Evolutionary conservation across 345 rosid species (phyloP).

Genomic region (Aquilaria yunnanensis): DNA sequence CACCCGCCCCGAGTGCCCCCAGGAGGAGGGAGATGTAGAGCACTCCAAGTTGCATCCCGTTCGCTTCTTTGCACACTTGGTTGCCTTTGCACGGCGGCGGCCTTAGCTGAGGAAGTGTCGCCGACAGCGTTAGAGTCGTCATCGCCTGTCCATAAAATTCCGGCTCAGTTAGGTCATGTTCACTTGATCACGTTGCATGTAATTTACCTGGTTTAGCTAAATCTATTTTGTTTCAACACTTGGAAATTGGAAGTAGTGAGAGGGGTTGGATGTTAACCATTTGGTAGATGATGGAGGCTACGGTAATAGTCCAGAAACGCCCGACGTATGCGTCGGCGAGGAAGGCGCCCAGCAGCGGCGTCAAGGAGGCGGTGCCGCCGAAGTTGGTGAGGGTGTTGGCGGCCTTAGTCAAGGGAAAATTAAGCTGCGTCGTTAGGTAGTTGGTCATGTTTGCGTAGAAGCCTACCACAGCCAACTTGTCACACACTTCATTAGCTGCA

Average conservation of each 20-base stretch:
- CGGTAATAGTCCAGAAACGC: constrained; percentile 76
- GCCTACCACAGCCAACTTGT: constrained; percentile 88
- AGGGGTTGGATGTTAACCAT: constrained; percentile 21
- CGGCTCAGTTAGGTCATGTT: background rate
- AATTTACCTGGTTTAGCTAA: background rate
- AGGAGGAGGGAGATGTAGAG: constrained; percentile 65
- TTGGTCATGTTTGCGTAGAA: constrained; percentile 77
- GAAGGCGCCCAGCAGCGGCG: constrained; percentile 88
- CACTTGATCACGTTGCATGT: background rate
- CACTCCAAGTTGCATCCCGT: constrained; percentile 47
- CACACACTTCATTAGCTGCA: constrained; percentile 80
- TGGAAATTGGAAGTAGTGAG: background rate
- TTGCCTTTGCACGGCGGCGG: constrained; percentile 68
- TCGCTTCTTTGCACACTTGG: constrained; percentile 57
- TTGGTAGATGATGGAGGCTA: constrained; percentile 72
- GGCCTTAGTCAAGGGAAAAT: constrained; percentile 86
- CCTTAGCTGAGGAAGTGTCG: constrained; percentile 56
- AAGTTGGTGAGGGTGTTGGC: constrained; percentile 92
- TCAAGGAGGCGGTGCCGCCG: constrained; percentile 74
- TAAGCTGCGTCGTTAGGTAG: constrained; percentile 76
- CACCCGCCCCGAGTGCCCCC: constrained; percentile 78
- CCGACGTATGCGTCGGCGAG: constrained; percentile 77
- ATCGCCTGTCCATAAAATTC: constrained; percentile 44
- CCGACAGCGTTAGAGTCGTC: constrained; percentile 66
- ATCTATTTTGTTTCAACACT: background rate